A percentile compares a stretch with the other conserved stretches of the same genome.
These are phyloP conservation scores for Nosema muscidifuracis DNA, from an alignment of 371 early-diverging fungal species.

Conservation along the genomic window DNA sequence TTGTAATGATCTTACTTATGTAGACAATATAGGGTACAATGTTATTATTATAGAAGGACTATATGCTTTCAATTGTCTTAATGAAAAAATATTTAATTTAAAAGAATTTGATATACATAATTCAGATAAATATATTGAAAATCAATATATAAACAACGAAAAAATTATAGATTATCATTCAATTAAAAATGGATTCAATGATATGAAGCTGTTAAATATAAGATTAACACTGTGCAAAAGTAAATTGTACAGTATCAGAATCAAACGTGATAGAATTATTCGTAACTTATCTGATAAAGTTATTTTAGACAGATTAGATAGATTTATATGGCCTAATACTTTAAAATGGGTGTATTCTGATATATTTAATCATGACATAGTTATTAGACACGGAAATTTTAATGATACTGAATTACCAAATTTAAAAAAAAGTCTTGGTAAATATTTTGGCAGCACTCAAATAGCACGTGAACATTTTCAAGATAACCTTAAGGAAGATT, in stretches of 20 bases:
- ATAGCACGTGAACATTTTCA: too few species aligned
- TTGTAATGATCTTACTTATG: neutral
- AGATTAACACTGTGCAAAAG: neutral
- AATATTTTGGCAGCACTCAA: too few species aligned
- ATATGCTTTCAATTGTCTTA: conserved; percentile 42
- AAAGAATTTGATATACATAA: conserved; percentile 31
- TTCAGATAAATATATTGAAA: conserved; percentile 19
- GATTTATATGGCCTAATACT: neutral
- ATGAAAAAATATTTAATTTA: conserved; percentile 39
- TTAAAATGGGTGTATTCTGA: neutral
- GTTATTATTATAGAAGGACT: conserved; percentile 54
- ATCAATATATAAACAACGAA: conserved; percentile 18
- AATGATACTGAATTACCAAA: too few species aligned
- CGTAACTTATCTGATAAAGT: neutral
- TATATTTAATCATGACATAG: neutral
- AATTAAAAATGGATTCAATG: neutral
- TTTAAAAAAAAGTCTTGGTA: too few species aligned
- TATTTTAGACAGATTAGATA: neutral
- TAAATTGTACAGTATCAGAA: neutral
- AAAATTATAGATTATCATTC: neutral
- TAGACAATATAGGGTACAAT: conserved; percentile 22
- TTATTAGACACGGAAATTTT: neutral
- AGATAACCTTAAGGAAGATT: too few species aligned
- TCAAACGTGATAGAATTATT: neutral
- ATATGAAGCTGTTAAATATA: neutral